A percentile compares a stretch with the other conserved stretches of the same genome.
Evolutionary conservation across 208 protist genomes (phyloP).

Genomic region (Trypanosoma platydactyli): DNA sequence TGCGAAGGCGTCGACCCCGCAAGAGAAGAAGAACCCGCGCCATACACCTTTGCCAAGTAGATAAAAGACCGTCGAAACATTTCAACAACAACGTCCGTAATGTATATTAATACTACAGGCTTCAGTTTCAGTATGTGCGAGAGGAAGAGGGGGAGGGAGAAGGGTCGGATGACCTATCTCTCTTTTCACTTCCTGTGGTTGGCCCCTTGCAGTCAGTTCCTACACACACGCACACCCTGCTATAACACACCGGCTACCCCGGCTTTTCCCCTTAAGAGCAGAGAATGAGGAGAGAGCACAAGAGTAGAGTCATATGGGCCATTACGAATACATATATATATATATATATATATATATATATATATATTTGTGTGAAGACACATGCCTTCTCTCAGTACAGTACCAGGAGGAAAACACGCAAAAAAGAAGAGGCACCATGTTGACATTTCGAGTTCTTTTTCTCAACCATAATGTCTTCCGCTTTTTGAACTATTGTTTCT

Average conservation of each 20-base stretch:
- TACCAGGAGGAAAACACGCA: no score
- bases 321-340: background rate
- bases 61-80: slow-evolving; percentile 25
- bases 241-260: no score
- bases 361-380: no score
- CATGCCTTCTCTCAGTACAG: no score
- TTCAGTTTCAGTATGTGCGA: background rate
- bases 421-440: no score
- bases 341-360: no score
- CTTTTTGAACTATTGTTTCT: no score
- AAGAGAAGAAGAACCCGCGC: slow-evolving; percentile 25
- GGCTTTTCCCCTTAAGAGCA: background rate
- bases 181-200: background rate
- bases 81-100: background rate
- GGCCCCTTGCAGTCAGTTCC: background rate
- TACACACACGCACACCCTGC: background rate
- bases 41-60: slow-evolving; percentile 68
- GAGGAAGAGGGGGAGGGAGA: slow-evolving; percentile 1
- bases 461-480: no score
- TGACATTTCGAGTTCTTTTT: no score
- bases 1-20: slow-evolving; percentile 30
- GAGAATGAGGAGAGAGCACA: slow-evolving; percentile 13
- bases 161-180: no score
- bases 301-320: slow-evolving; percentile 27
- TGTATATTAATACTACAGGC: background rate